Evolutionary conservation across 2,329 filamentous ascomycete species (phyloP), one percentile per base, ranked within the genome.

Genomic region (Diaporthe velutina): DNA sequence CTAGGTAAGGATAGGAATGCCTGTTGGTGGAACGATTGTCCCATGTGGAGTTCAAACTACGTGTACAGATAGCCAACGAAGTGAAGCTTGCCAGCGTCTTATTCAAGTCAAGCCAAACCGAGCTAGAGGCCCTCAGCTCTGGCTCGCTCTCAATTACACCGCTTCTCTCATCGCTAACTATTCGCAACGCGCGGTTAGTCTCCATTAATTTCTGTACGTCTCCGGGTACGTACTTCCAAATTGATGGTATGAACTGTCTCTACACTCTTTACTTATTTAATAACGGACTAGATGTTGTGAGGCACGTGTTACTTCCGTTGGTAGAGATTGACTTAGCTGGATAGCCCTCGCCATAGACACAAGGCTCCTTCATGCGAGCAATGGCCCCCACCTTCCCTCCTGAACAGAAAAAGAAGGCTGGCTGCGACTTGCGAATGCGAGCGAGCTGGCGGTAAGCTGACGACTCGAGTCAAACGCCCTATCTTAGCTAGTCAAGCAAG

Each of bases 41-140:
- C 25, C 58, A 30, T 64, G 38, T 64, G 58, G 58, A 64, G 58
- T 45, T 64, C 25, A 45, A 30, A 64, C 3, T 30, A 64, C 58
- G 58, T 60, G 58, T 64, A 45, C 38, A 64, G 38, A 45, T 64
- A 22, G 38, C 38, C n/a, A 64, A 30, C 38, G 58, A 64, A 12
- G 58, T 64, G n/a, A 45, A 45, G 38, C 38, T 22, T 13, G 25
- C 58, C 25, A 45, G 15, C 38, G 58, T 45, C 45, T 64, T 30
- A 64, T 17, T 61, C 57, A 61, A 42, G 57, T 61, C 57, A 42
- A 42, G 35, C 38, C 38, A 64, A 42, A 45, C 38, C 38, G 4
- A 19, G 25, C 38, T 45, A 64, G 58, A 45, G 57, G 38, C 38
- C 38, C 38, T 64, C 15, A 45, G 58, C 38, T 22, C 15, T 64